Percentiles rank a stretch among this genome's conserved stretches.
phyloP scores from a whole-genome alignment of 805 yeast genomes.

The Tetrapisispora namnaoensis region DNA sequence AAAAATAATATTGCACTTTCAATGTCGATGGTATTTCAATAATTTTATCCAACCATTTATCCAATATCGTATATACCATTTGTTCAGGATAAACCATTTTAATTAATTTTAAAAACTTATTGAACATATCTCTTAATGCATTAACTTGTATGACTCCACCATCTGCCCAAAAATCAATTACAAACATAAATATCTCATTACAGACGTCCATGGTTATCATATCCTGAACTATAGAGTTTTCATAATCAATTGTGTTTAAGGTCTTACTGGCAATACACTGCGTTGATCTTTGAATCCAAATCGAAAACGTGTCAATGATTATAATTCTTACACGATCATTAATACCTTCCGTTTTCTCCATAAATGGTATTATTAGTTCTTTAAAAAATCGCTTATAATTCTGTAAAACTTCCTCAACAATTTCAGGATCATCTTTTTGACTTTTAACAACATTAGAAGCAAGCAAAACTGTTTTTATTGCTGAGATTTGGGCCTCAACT shows the following conservation, averaged over 20 bases:
- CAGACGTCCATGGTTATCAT: conserved; percentile 19
- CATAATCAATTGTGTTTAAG: conserved; percentile 10
- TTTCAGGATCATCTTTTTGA: background rate
- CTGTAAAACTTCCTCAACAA: conserved; percentile 1
- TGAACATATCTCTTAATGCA: conserved; percentile 52
- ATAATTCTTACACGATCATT: conserved; percentile 23
- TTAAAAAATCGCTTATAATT: conserved; percentile 2
- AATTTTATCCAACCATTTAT: conserved; percentile 38
- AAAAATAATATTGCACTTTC: conserved; percentile 50
- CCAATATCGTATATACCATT: conserved; percentile 20
- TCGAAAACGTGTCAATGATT: conserved; percentile 50
- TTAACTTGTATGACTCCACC: conserved; percentile 63
- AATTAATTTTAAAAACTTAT: conserved; percentile 40
- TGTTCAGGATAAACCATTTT: conserved; percentile 19
- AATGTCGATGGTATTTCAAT: conserved; percentile 39
- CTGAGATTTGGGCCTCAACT: background rate
- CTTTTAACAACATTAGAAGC: conserved; percentile 9
- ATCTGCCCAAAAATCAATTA: conserved; percentile 62
- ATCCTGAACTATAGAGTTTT: conserved; percentile 5
- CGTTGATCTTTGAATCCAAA: conserved; percentile 52
- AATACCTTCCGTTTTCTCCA: conserved; percentile 5
- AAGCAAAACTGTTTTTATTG: conserved; percentile 5
- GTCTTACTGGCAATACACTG: conserved; percentile 30
- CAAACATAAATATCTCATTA: conserved; percentile 37
- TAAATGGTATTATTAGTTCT: conserved; percentile 3